Evolutionary conservation across 257 asterid genomes (phyloP).

Genomic region (Jacaranda mimosifolia): DNA sequence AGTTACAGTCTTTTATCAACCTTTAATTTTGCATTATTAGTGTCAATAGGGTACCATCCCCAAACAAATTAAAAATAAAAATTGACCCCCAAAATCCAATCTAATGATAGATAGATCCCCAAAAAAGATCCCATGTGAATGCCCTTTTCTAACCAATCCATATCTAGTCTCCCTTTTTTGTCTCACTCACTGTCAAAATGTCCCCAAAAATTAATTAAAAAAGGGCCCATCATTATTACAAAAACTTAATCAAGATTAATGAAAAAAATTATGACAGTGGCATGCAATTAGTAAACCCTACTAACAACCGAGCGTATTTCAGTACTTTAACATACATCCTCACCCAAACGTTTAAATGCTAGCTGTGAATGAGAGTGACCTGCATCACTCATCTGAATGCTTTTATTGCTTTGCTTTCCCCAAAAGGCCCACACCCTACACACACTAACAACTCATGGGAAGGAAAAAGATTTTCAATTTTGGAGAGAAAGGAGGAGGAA

Average conservation of each 20-base stretch:
- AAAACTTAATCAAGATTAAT: slow-evolving; percentile 5
- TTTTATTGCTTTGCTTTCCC: slow-evolving; percentile 54
- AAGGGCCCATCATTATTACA: background rate
- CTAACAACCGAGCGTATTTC: slow-evolving; percentile 20
- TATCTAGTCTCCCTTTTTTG: slow-evolving; percentile 41
- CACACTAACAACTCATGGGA: slow-evolving; percentile 30
- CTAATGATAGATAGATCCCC: slow-evolving; percentile 25
- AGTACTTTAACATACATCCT: slow-evolving; percentile 20
- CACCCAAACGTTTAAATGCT: slow-evolving; percentile 60
- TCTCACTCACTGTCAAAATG: slow-evolving; percentile 35
- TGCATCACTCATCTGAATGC: slow-evolving; percentile 49
- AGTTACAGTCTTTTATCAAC: slow-evolving; percentile 17
- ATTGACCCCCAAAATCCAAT: slow-evolving; percentile 27
- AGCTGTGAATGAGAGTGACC: slow-evolving; percentile 61
- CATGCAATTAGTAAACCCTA: slow-evolving; percentile 32
- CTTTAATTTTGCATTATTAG: background rate
- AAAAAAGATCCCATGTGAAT: slow-evolving; percentile 32
- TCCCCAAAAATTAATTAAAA: slow-evolving; percentile 5
- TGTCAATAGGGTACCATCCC: slow-evolving; percentile 31
- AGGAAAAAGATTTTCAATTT: slow-evolving; percentile 30
- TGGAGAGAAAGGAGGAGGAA: slow-evolving; percentile 5
- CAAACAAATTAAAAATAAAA: slow-evolving; percentile 11
- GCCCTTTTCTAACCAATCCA: slow-evolving; percentile 40
- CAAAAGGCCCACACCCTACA: slow-evolving; percentile 46
- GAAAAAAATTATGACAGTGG: slow-evolving; percentile 24